Evolutionary conservation across 2,329 filamentous ascomycete genomes (phyloP).

Genomic region (Ilyonectria mors-panacis): DNA sequence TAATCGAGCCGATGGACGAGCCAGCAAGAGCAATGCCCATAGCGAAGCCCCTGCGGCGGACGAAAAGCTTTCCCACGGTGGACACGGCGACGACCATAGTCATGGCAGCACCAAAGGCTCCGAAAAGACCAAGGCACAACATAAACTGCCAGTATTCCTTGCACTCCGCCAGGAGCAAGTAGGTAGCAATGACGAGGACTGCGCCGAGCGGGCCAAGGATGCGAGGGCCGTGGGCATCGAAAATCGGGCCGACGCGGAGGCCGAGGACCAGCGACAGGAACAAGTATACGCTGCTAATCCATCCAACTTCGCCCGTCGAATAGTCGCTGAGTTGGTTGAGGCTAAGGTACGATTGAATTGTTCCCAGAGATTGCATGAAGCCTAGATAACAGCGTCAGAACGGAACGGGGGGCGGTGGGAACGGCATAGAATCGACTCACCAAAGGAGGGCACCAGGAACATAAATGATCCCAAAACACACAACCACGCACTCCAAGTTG

Average conservation of each 20-base stretch:
- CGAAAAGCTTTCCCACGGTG: conserved; percentile 50
- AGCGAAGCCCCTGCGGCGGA: conserved; percentile 43
- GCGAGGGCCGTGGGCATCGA: conserved; percentile 63
- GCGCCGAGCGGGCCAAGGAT: conserved; percentile 57
- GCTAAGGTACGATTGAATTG: conserved; percentile 63
- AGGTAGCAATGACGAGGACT: conserved; percentile 54
- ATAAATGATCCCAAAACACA: conserved; percentile 46
- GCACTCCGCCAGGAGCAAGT: conserved; percentile 64
- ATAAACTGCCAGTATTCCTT: conserved; percentile 64
- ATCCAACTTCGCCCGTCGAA: conserved; percentile 61
- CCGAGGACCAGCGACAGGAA: conserved; percentile 61
- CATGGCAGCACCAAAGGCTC: conserved; percentile 58
- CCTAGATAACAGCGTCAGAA: conserved; percentile 48
- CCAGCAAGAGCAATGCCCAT: conserved; percentile 47
- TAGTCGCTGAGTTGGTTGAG: conserved; percentile 60
- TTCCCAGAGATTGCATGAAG: conserved; percentile 64
- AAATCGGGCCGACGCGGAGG: conserved; percentile 64
- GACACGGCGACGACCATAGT: conserved; percentile 54
- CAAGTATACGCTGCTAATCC: conserved; percentile 63
- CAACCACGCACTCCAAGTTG: conserved; percentile 39
- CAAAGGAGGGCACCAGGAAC: conserved; percentile 42
- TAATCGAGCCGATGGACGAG: conserved; percentile 49
- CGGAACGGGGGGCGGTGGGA: too few species aligned
- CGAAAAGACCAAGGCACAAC: conserved; percentile 59
- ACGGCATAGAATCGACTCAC: conserved; percentile 25